Evolutionary conservation across 2,329 filamentous ascomycete genomes (phyloP).

Genomic region (Exophiala spinifera): DNA sequence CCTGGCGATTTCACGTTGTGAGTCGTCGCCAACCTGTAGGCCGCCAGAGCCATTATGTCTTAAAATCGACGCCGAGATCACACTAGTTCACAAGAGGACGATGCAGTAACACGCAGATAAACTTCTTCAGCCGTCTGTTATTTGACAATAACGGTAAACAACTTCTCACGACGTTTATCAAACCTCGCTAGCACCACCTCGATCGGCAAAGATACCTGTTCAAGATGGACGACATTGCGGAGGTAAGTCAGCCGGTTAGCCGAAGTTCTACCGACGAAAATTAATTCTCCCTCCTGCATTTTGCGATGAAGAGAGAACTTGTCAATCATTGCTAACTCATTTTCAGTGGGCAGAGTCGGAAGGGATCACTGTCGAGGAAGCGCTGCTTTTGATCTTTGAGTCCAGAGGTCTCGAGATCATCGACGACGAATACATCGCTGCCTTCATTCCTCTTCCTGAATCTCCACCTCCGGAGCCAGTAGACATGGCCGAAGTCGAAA

Average conservation of each 20-base stretch:
- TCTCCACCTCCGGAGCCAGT: neutral
- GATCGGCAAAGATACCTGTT: too few relatives aligned
- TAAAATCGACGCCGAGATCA: neutral
- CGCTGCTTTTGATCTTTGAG: too few relatives aligned
- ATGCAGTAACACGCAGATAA: too few relatives aligned
- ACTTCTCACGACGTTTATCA: too few relatives aligned
- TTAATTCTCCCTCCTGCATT: too few relatives aligned
- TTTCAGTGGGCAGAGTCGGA: neutral
- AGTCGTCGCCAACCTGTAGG: neutral
- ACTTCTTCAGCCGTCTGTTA: too few relatives aligned
- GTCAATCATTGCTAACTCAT: neutral
- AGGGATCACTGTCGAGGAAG: neutral
- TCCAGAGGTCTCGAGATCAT: neutral
- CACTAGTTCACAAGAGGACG: neutral
- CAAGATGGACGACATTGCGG: too few relatives aligned
- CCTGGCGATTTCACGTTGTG: neutral
- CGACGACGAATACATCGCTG: neutral
- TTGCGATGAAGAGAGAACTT: too few relatives aligned
- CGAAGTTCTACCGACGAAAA: too few relatives aligned
- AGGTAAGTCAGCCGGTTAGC: too few relatives aligned
- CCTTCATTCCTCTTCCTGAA: neutral
- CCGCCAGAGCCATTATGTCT: neutral
- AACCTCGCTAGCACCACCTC: too few relatives aligned
- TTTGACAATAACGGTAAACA: too few relatives aligned
- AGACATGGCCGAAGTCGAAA: conserved; percentile 17